phyloP scores from a whole-genome alignment of 352 stramenopile species.

The Globisporangium carolinianum region DNA sequence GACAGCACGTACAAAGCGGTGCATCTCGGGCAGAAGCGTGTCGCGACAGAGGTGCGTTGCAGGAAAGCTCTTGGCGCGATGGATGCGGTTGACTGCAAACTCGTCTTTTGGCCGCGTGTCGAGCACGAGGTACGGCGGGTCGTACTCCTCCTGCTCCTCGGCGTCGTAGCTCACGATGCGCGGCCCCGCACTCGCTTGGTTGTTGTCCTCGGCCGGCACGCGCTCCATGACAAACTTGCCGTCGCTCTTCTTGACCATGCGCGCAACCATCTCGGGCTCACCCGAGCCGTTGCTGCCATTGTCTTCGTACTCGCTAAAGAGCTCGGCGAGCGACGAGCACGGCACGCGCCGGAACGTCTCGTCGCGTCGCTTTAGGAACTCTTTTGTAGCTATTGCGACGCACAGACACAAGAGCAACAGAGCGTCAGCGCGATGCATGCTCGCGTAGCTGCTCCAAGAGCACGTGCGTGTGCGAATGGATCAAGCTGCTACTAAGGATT shows the following conservation, averaged over 20 bases:
- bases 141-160: slow-evolving; percentile 70
- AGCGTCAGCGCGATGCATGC: neutral
- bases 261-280: slow-evolving; percentile 65
- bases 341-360: slow-evolving; percentile 75
- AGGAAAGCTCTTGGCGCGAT: slow-evolving; percentile 61
- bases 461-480: too few relatives aligned
- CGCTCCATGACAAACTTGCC: slow-evolving; percentile 69
- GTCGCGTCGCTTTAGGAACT: slow-evolving; percentile 77
- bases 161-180: slow-evolving; percentile 75
- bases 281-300: slow-evolving; percentile 16
- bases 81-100: slow-evolving; percentile 61
- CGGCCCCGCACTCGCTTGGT: slow-evolving; percentile 22
- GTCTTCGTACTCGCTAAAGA: slow-evolving; percentile 77
- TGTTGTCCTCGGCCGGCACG: slow-evolving; percentile 44
- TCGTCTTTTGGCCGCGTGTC: slow-evolving; percentile 67
- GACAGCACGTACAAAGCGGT: slow-evolving; percentile 41
- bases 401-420: neutral
- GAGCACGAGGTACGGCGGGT: slow-evolving; percentile 66
- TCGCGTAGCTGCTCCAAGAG: too few relatives aligned
- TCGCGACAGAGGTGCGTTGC: slow-evolving; percentile 54
- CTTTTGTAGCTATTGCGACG: slow-evolving; percentile 42
- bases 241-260: slow-evolving; percentile 62
- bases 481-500: neutral
- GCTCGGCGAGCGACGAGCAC: slow-evolving; percentile 52
- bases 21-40: slow-evolving; percentile 62